Evolutionary conservation across 2,329 filamentous ascomycete genomes (phyloP).

Genomic region (Phaeosphaeriaceae sp.): DNA sequence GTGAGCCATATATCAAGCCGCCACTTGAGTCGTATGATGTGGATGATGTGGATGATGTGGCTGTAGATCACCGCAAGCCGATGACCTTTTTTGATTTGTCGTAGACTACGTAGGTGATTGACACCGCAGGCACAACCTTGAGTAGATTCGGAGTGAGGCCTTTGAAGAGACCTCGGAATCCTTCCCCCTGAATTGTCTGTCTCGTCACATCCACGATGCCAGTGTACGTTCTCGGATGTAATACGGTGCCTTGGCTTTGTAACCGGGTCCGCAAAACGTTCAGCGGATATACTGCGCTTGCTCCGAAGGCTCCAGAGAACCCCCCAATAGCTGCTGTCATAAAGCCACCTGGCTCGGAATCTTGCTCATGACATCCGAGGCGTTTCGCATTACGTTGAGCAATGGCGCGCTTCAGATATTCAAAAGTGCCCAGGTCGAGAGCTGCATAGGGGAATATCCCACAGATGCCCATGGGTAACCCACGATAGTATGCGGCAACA

Average conservation of each 20-base stretch:
- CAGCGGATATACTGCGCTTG: constrained; percentile 91
- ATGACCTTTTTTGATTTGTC: constrained; percentile 50
- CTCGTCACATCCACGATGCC: constrained; percentile 88
- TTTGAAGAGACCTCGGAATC: constrained; percentile 86
- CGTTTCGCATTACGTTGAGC: constrained; percentile 72
- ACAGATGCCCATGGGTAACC: constrained; percentile 88
- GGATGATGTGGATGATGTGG: background rate
- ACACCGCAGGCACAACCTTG: constrained; percentile 94
- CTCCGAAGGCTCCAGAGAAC: constrained; percentile 88
- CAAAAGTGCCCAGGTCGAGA: constrained; percentile 95
- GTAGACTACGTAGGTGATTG: constrained; percentile 66
- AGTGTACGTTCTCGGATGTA: constrained; percentile 88
- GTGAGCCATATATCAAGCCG: background rate
- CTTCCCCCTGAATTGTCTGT: constrained; percentile 83
- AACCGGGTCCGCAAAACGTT: constrained; percentile 91
- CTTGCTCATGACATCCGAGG: constrained; percentile 79
- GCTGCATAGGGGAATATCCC: constrained; percentile 99
- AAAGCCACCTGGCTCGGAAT: constrained; percentile 76
- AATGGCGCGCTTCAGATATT: constrained; percentile 82
- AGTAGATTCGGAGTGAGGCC: constrained; percentile 93
- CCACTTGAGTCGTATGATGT: background rate
- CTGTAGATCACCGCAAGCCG: constrained; percentile 37
- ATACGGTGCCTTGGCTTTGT: constrained; percentile 92
- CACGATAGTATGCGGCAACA: constrained; percentile 81
- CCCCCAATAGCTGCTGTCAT: constrained; percentile 88